Evolutionary conservation across 2,329 filamentous ascomycete species (phyloP).

Genomic region (Bertia moriformis): DNA sequence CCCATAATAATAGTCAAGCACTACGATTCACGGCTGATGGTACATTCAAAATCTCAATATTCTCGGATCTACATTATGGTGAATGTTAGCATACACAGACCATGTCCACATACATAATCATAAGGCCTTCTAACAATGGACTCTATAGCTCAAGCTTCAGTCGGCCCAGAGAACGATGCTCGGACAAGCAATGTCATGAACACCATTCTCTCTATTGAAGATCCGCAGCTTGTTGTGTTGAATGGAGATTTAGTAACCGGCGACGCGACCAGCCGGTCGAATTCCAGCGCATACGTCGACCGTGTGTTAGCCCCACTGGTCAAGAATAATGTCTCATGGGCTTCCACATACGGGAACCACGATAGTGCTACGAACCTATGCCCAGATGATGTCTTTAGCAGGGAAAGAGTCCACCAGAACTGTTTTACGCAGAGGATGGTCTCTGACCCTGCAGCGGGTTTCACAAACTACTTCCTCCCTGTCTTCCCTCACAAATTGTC

Average conservation of each 20-base stretch:
- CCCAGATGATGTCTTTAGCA: conserved; percentile 13
- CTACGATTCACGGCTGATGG: background rate
- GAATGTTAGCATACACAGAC: background rate
- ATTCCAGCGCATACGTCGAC: conserved; percentile 33
- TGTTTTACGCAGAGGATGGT: background rate
- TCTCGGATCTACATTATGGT: background rate
- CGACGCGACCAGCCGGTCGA: conserved; percentile 31
- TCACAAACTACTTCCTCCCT: background rate
- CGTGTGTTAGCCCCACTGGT: conserved; percentile 31
- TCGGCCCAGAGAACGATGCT: background rate
- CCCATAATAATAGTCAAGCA: no score
- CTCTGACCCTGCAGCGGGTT: background rate
- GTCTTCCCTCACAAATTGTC: background rate
- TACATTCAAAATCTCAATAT: background rate
- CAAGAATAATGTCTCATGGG: conserved; percentile 29
- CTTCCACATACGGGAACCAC: conserved; percentile 47
- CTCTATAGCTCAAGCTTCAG: no score
- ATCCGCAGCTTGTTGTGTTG: conserved; percentile 33
- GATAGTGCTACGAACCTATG: conserved; percentile 42
- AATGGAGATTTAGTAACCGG: conserved; percentile 52
- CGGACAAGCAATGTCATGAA: background rate
- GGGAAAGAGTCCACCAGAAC: background rate
- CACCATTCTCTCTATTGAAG: background rate
- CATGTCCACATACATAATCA: background rate
- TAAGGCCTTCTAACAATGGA: no score